Percentiles rank a stretch among this genome's conserved stretches.
Evolutionary conservation across 352 stramenopile genomes (phyloP).

Genomic region (Pythium sukuiense): DNA sequence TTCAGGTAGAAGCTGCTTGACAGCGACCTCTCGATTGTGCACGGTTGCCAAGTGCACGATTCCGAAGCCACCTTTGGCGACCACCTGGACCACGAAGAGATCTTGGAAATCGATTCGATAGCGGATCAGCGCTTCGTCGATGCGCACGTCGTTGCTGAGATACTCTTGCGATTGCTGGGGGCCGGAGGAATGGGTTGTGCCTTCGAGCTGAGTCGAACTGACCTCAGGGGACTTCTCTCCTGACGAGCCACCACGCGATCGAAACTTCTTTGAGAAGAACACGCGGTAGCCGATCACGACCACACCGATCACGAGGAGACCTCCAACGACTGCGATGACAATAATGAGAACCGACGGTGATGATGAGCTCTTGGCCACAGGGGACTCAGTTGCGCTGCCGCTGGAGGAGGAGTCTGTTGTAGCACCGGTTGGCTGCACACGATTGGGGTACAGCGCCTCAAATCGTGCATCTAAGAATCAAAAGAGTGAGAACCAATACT

Average conservation of each 20-base stretch:
- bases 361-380: not conserved
- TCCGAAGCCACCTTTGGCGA: conserved; percentile 29
- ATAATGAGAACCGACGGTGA: not conserved
- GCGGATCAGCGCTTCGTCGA: conserved; percentile 19
- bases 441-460: not conserved
- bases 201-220: not conserved
- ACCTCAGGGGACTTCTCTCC: conserved; percentile 8
- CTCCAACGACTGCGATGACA: not conserved
- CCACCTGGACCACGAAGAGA: conserved; percentile 2
- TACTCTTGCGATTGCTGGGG: conserved; percentile 15
- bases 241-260: not conserved
- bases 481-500: not conserved
- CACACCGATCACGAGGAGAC: not conserved
- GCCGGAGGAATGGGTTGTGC: not conserved
- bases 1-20: conserved; percentile 26
- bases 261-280: not conserved
- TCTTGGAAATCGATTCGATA: conserved; percentile 19
- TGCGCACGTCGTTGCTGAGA: conserved; percentile 30
- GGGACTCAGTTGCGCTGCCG: not conserved
- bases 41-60: conserved; percentile 15
- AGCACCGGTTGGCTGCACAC: not conserved
- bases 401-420: not conserved
- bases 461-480: not conserved
- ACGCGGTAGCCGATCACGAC: not conserved
- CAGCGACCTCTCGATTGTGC: conserved; percentile 15